Evolutionary conservation across 176 grass and related monocot species (phyloP).

Genomic region (Phoenix roebelenii): DNA sequence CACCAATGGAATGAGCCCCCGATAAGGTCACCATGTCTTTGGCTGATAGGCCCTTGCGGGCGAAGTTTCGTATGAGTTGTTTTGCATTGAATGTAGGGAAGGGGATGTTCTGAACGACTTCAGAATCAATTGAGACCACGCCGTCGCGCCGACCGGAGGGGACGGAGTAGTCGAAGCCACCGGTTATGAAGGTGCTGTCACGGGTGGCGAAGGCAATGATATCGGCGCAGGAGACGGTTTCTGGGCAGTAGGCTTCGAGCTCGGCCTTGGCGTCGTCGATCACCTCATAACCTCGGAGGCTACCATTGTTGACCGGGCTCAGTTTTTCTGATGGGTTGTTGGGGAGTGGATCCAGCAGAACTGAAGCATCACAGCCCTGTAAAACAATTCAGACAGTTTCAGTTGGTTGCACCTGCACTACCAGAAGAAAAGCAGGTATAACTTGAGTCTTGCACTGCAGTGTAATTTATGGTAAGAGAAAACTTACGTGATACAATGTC

Average conservation of each 20-base stretch:
- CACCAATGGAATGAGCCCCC: slow-evolving; percentile 34
- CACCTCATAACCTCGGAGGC: slow-evolving; percentile 43
- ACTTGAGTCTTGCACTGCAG: too few relatives aligned
- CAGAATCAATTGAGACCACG: slow-evolving; percentile 21
- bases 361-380: slow-evolving; percentile 39
- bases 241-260: slow-evolving; percentile 32
- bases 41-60: slow-evolving; percentile 17
- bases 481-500: too few relatives aligned
- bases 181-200: slow-evolving; percentile 17
- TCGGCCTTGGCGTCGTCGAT: slow-evolving; percentile 43
- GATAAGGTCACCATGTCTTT: slow-evolving; percentile 39
- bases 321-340: slow-evolving; percentile 27
- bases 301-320: slow-evolving; percentile 25
- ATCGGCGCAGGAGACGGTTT: slow-evolving; percentile 74
- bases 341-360: slow-evolving; percentile 39
- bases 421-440: too few relatives aligned
- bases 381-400: too few relatives aligned
- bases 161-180: slow-evolving; percentile 21
- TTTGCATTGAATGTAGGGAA: background rate
- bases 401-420: too few relatives aligned
- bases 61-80: slow-evolving; percentile 19
- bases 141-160: slow-evolving; percentile 49
- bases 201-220: slow-evolving; percentile 57
- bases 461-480: too few relatives aligned
- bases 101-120: slow-evolving; percentile 28